Evolutionary conservation across 306 rosid genomes (phyloP), one percentile per base, ranked within the genome.

Genomic region (Lotus japonicus): DNA sequence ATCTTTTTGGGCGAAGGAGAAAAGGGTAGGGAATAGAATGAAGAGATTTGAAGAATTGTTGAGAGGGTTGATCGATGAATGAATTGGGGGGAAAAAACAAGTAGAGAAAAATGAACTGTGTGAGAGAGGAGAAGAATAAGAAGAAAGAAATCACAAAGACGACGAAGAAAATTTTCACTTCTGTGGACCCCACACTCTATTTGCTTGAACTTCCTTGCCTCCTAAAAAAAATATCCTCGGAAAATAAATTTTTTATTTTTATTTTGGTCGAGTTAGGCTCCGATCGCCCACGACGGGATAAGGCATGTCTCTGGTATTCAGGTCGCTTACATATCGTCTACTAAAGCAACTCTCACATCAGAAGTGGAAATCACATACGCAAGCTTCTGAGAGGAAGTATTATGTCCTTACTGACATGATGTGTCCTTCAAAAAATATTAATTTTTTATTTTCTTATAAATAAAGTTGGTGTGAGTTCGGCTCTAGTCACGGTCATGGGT

Each of bases 181-280:
- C 42, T 43, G 84, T 76, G 92, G 87, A 18, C 44, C 86, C 85
- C 75, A 68, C 80, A 58, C 79, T 52, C 50, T 10, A 16, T 9
- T 58, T 44, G 63, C 53, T 44, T 26, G 3, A 26, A 26, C 33
- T 26, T 70, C 66, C 36, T 65, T 54, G 56, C 58, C 54, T 46
- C 50, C 33, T 9, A 21, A 21, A 21, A 3, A 77, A 64, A 77
- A 12, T 71, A 13, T 78, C 6, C 12, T 7, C 28, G 26, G 17
- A 60, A 63, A n/a, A 21, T 21, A 21, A 21, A 21, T 21, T 21
- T 21, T 21, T 21, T 21, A 1, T 21, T 21, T 21, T 21, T 21
- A 21, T 21, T 21, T 21, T 21, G n/a, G n/a, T n/a, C n/a, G n/a
- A n/a, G n/a, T n/a, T n/a, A n/a, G n/a, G n/a, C n/a, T n/a, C n/a